phyloP scores from a whole-genome alignment of 2,329 filamentous ascomycete species.

The Tolypocladium tropicale region DNA sequence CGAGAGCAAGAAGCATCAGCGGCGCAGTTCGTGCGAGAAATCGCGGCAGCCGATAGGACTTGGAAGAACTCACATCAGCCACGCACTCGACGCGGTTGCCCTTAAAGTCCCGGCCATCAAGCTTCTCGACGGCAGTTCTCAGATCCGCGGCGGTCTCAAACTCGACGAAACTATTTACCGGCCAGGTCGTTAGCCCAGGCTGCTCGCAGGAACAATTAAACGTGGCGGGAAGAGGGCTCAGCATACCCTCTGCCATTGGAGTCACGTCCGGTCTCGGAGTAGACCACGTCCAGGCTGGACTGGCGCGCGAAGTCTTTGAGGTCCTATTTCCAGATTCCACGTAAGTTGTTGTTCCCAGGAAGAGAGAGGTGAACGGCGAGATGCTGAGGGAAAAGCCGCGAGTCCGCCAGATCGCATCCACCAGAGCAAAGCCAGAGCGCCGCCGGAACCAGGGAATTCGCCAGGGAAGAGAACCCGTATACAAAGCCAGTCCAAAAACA shows the following conservation, averaged over 20 bases:
- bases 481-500: conserved; percentile 11
- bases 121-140: conserved; percentile 85
- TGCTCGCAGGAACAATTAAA: neutral
- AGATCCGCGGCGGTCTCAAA: conserved; percentile 90
- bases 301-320: conserved; percentile 98
- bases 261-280: conserved; percentile 90
- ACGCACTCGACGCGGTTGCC: conserved; percentile 75
- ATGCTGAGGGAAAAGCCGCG: conserved; percentile 19
- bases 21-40: neutral
- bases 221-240: neutral
- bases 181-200: conserved; percentile 1
- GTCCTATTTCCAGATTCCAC: conserved; percentile 78
- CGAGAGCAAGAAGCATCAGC: conserved; percentile 9
- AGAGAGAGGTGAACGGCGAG: conserved; percentile 12
- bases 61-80: conserved; percentile 57
- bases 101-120: conserved; percentile 90
- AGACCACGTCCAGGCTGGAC: conserved; percentile 94
- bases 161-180: conserved; percentile 70
- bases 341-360: conserved; percentile 67
- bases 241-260: conserved; percentile 85
- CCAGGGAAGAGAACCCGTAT: conserved; percentile 11
- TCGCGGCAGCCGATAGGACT: neutral
- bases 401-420: conserved; percentile 25
- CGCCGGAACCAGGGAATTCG: conserved; percentile 2
- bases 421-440: conserved; percentile 12